Evolutionary conservation across 2,329 filamentous ascomycete species (phyloP).

Genomic region (Albophoma yamanashiensis): DNA sequence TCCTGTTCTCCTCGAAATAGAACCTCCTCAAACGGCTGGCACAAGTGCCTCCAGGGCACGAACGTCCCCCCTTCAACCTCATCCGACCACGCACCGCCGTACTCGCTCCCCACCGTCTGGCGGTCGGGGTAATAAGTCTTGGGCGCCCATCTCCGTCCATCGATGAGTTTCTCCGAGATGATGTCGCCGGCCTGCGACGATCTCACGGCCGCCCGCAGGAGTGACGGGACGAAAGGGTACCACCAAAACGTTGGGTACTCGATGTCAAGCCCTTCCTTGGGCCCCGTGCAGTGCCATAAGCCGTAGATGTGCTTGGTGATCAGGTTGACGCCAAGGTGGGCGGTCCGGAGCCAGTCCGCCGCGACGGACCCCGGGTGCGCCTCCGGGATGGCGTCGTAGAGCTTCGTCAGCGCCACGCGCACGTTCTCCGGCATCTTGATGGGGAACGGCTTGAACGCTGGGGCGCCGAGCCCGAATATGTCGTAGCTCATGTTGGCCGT

Average conservation of each 20-base stretch:
- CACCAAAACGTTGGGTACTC: conserved; percentile 28
- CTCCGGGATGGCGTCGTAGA: conserved; percentile 19
- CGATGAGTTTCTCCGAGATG: conserved; percentile 16
- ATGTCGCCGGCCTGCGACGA: conserved; percentile 11
- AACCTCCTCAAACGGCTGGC: conserved; percentile 10
- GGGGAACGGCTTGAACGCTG: conserved; percentile 15
- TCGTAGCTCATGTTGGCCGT: conserved; percentile 13
- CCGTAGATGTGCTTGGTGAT: conserved; percentile 24
- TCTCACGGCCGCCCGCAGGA: conserved; percentile 17
- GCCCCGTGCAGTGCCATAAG: conserved; percentile 27
- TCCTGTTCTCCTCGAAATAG: conserved; percentile 12
- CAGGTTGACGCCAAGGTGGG: conserved; percentile 24
- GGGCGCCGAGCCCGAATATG: conserved; percentile 11
- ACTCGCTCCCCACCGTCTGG: conserved; percentile 3
- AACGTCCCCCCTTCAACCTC: conserved; percentile 11
- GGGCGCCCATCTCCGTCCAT: conserved; percentile 19
- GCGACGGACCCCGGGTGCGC: conserved; percentile 14
- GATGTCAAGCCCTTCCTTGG: conserved; percentile 18
- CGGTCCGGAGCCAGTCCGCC: conserved; percentile 18
- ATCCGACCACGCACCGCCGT: conserved; percentile 15
- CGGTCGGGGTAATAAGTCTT: conserved; percentile 6
- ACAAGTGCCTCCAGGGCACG: conserved; percentile 16
- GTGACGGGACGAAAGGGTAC: conserved; percentile 18
- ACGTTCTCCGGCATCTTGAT: conserved; percentile 22
- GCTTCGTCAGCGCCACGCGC: conserved; percentile 14